These are phyloP conservation scores for Aspergillus wentii DNA, from an alignment of 495 filamentous ascomycete species.

Conservation along the genomic window DNA sequence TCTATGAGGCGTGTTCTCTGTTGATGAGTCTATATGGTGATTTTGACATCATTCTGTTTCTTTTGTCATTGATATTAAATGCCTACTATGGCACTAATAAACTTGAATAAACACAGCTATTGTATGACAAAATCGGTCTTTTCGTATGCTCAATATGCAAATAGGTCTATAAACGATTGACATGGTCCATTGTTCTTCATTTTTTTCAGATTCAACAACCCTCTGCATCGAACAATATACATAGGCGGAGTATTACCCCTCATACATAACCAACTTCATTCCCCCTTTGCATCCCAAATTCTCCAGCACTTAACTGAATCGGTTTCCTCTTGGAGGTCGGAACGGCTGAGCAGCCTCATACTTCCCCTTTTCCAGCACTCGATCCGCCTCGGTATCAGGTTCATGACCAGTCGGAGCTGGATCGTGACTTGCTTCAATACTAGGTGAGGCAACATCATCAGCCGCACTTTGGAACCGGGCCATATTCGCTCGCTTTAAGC, in stretches of 20 bases:
- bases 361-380: slow-evolving; percentile 77
- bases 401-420: slow-evolving; percentile 84
- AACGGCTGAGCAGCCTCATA: slow-evolving; percentile 78
- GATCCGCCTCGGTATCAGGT: slow-evolving; percentile 64
- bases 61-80: slow-evolving; percentile 1
- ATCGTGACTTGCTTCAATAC: slow-evolving; percentile 71
- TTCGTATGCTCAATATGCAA: too few species aligned
- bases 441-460: slow-evolving; percentile 68
- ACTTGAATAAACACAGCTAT: too few species aligned
- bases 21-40: too few species aligned
- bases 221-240: too few species aligned
- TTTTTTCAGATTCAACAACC: too few species aligned
- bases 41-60: neutral
- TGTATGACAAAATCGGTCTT: too few species aligned
- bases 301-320: slow-evolving; percentile 77
- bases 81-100: neutral
- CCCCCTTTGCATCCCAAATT: too few species aligned
- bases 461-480: slow-evolving; percentile 27
- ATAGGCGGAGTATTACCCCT: neutral
- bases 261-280: too few species aligned
- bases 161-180: too few species aligned
- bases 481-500: slow-evolving; percentile 31
- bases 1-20: neutral
- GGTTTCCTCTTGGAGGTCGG: slow-evolving; percentile 72
- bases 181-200: too few species aligned